Evolutionary conservation across 2,329 filamentous ascomycete genomes (phyloP), one percentile per base, ranked within the genome.

Genomic region (Bipolaris zeicola): DNA sequence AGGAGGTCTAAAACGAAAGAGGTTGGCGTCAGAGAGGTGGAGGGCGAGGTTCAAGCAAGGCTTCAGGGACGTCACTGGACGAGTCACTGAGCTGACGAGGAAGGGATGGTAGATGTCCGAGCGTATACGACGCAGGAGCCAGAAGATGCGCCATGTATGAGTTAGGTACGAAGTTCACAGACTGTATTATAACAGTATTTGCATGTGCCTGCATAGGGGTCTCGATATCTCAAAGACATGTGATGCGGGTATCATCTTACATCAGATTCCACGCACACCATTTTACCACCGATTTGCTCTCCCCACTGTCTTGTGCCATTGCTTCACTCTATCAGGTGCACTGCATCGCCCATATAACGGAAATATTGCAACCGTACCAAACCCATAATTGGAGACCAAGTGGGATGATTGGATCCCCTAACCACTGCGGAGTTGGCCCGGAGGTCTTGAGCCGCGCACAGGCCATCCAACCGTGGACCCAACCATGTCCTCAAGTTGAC

Each of bases 1-100:
- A 44, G 83, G 83, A 0, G 91, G 91, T 2, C 68, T 91, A 68
- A 92, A 90, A 83, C 83, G 88, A 76, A 96, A 95, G 85, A 84
- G 91, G 68, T 76, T 92, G 65, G 81, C 79, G 74, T 87, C 85
- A 57, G 81, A 88, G 80, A 81, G 90, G 59, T 92, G 89, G 88
- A 82, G 85, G 73, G 78, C 65, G 61, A 83, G 85, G 57, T 95
- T 94, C 77, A 87, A 85, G 80, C 73, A 75, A 31, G 88, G 87
- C 3, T 93, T 95, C 77, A 82, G 80, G 73, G 82, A 83, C 5
- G 85, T 86, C 10, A 83, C 91, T 6, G 72, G 68, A 38, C 81
- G 90, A 63, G 90, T 92, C 5, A 80, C 84, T 70, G 84, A 90
- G 73, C 80, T 96, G 78, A 89, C 85, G 66, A 85, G 80, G 71